Conservation (phyloP, 2,329 filamentous ascomycete genomes). For the Cladophialophora psammophila region DNA sequence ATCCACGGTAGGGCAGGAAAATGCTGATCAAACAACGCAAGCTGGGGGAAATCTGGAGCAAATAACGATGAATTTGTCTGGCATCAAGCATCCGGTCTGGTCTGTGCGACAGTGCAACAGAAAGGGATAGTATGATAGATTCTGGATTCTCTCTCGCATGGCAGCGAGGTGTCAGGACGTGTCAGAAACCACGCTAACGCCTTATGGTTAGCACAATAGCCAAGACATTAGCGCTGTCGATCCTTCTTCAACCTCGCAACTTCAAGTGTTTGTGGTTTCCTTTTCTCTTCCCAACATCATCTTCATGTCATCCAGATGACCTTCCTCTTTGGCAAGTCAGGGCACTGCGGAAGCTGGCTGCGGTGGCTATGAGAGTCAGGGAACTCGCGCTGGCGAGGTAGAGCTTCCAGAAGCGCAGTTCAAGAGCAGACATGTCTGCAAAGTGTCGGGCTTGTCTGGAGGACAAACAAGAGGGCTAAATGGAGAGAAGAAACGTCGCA, state of each 20-base stretch:
- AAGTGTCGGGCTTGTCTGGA: not conserved
- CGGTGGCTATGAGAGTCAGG: not conserved
- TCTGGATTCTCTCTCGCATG: not conserved
- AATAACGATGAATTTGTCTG: not conserved
- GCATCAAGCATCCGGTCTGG: not conserved
- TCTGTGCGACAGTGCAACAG: not conserved
- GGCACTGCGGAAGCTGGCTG: not conserved
- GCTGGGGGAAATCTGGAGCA: not conserved
- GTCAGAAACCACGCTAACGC: conserved; percentile 18
- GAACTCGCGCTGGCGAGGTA: not conserved
- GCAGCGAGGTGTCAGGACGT: conserved; percentile 2
- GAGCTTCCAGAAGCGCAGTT: not conserved
- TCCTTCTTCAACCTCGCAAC: conserved; percentile 6
- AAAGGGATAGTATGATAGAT: not conserved
- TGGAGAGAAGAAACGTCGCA: not conserved
- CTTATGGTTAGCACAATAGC: conserved; percentile 10
- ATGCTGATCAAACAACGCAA: not conserved
- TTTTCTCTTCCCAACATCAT: conserved; percentile 6
- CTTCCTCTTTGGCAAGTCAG: not conserved
- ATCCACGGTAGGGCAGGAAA: not conserved
- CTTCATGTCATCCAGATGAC: not conserved
- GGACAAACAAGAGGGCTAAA: not conserved
- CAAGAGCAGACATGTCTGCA: conserved; percentile 9
- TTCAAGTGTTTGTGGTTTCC: not conserved
- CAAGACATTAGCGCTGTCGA: not conserved